Percentiles rank a stretch among this genome's conserved stretches.
These are phyloP conservation scores for Aspergillus wentii DNA, from an alignment of 495 filamentous ascomycete species.

Conservation along the genomic window DNA sequence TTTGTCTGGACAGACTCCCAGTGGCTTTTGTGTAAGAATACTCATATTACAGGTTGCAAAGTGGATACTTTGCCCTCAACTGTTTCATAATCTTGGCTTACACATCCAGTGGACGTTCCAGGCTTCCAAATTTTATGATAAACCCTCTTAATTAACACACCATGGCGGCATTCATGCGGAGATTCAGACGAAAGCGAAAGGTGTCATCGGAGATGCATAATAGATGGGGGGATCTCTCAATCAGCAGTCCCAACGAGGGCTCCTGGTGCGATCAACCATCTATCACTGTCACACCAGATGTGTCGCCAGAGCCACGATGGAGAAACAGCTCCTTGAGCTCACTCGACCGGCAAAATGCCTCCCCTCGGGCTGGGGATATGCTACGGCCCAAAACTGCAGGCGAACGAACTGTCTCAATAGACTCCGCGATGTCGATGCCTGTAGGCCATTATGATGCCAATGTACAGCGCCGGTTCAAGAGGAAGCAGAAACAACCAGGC, in stretches of 20 bases:
- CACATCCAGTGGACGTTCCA: conserved; percentile 9
- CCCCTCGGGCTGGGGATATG: conserved; percentile 4
- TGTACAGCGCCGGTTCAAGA: conserved; percentile 18
- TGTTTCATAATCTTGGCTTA: conserved; percentile 2
- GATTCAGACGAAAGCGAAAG: conserved; percentile 33
- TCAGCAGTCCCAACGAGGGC: conserved; percentile 37
- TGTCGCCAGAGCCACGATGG: conserved; percentile 4
- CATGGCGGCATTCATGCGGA: conserved; percentile 34
- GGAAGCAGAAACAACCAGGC: conserved; percentile 1
- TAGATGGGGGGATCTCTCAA: conserved; percentile 39
- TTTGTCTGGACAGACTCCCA: no score
- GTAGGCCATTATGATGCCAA: conserved; percentile 36
- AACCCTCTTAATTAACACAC: conserved; percentile 12
- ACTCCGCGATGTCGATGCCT: conserved; percentile 20
- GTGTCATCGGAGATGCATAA: conserved; percentile 36
- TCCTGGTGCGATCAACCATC: conserved; percentile 33
- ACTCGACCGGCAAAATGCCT: conserved; percentile 3
- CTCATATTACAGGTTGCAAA: no score
- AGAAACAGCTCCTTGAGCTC: conserved; percentile 8
- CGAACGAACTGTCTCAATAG: conserved; percentile 4
- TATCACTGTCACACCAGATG: background rate
- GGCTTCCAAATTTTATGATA: conserved; percentile 21
- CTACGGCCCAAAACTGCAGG: conserved; percentile 1
- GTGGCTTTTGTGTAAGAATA: no score
- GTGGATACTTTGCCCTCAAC: background rate